These are phyloP conservation scores for Lactarius quietus DNA, from an alignment of 768 basidiomycete genomes.

Conservation along the genomic window DNA sequence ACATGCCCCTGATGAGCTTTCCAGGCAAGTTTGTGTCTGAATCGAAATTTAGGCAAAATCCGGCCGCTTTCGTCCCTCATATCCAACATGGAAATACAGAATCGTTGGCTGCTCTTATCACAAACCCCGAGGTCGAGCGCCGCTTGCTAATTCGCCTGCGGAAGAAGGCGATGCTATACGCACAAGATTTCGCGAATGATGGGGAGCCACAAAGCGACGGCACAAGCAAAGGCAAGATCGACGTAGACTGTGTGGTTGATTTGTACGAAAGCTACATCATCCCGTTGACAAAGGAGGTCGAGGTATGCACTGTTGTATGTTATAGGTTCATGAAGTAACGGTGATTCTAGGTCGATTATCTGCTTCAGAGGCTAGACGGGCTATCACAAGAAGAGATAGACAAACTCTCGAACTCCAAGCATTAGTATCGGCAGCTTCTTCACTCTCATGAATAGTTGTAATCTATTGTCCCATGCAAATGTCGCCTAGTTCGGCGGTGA, in stretches of 20 bases:
- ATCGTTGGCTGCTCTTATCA: constrained; percentile 82
- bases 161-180: constrained; percentile 76
- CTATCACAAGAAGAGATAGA: constrained; percentile 79
- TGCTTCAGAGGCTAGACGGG: constrained; percentile 86
- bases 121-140: constrained; percentile 95
- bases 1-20: constrained; percentile 3
- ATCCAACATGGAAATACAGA: constrained; percentile 75
- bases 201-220: constrained; percentile 55
- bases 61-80: constrained; percentile 87
- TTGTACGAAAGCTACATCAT: constrained; percentile 96
- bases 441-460: not conserved
- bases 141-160: constrained; percentile 76
- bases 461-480: not conserved
- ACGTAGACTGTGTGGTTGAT: constrained; percentile 88
- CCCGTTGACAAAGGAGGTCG: constrained; percentile 95
- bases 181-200: constrained; percentile 77
- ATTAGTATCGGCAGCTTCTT: not conserved
- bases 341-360: constrained; percentile 78
- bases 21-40: constrained; percentile 98
- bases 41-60: constrained; percentile 88
- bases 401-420: constrained; percentile 38
- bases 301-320: constrained; percentile 51
- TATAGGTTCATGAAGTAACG: not conserved
- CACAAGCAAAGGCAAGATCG: constrained; percentile 64
- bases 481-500: not conserved